Conservation (phyloP, 176 grass and related monocot genomes). For the Pharus latifolius region DNA sequence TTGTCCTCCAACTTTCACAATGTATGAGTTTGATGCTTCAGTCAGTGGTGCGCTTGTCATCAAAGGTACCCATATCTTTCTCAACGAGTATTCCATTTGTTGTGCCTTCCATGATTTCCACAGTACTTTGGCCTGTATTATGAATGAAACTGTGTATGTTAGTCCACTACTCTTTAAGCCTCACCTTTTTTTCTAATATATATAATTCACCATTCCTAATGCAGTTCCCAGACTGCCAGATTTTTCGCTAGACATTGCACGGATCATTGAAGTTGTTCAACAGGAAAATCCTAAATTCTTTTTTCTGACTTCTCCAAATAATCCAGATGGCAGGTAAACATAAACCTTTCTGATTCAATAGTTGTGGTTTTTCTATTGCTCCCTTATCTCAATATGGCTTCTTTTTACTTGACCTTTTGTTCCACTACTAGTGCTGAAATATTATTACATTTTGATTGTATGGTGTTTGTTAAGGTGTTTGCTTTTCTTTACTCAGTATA, state of each 20-base stretch:
- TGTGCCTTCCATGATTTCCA: neutral
- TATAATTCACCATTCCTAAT: conserved; percentile 1
- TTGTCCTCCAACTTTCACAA: conserved; percentile 97
- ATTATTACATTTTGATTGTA: no score
- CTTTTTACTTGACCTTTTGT: no score
- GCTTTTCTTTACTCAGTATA: conserved; percentile 68
- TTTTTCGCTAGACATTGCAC: conserved; percentile 65
- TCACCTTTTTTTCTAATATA: neutral
- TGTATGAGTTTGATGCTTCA: conserved; percentile 98
- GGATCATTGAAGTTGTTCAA: conserved; percentile 62
- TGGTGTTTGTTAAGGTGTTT: no score
- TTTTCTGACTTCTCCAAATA: conserved; percentile 98
- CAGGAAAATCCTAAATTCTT: conserved; percentile 91
- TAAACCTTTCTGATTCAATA: neutral
- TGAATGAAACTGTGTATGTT: neutral
- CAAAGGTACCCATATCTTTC: conserved; percentile 38
- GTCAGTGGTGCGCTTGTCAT: conserved; percentile 77
- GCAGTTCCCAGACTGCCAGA: conserved; percentile 74
- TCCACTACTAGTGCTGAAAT: no score
- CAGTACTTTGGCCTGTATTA: neutral
- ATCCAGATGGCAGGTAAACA: conserved; percentile 99
- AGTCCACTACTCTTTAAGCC: neutral
- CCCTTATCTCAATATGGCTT: no score
- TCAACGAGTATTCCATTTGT: neutral
- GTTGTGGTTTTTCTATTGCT: neutral